These are phyloP conservation scores for Pisolithus microcarpus DNA, from an alignment of 768 basidiomycete genomes.

Conservation along the genomic window DNA sequence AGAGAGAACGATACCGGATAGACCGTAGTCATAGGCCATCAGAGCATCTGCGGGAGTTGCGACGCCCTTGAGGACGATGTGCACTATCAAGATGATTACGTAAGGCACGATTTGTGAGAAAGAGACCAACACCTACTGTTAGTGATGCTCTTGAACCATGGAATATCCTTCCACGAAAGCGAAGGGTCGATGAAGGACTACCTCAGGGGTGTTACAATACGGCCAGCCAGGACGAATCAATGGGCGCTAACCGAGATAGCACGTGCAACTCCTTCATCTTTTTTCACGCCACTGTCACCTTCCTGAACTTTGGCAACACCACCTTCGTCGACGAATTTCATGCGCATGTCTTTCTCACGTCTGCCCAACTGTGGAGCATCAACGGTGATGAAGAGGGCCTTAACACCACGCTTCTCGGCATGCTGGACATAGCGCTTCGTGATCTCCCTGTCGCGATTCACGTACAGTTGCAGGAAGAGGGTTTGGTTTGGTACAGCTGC, in stretches of 20 bases:
- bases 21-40: conserved; percentile 28
- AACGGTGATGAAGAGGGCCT: conserved; percentile 93
- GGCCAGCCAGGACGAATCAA: neutral
- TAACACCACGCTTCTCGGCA: conserved; percentile 85
- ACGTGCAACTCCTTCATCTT: conserved; percentile 80
- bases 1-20: conserved; percentile 45
- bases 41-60: conserved; percentile 37
- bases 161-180: conserved; percentile 74
- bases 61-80: conserved; percentile 58
- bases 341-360: conserved; percentile 92
- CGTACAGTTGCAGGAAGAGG: conserved; percentile 84
- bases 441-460: conserved; percentile 70
- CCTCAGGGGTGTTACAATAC: neutral
- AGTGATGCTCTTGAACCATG: conserved; percentile 56
- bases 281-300: conserved; percentile 40
- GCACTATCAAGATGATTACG: conserved; percentile 31
- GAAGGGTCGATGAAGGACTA: conserved; percentile 90
- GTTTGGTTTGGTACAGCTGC: conserved; percentile 49
- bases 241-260: conserved; percentile 64
- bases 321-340: conserved; percentile 77
- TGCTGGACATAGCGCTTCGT: conserved; percentile 85
- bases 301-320: conserved; percentile 20
- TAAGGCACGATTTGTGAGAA: neutral
- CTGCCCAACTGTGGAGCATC: conserved; percentile 95
- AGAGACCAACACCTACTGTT: conserved; percentile 30